Base-by-base conservation (phyloP, 441 rosid genomes). In the Capsella rubella region DNA sequence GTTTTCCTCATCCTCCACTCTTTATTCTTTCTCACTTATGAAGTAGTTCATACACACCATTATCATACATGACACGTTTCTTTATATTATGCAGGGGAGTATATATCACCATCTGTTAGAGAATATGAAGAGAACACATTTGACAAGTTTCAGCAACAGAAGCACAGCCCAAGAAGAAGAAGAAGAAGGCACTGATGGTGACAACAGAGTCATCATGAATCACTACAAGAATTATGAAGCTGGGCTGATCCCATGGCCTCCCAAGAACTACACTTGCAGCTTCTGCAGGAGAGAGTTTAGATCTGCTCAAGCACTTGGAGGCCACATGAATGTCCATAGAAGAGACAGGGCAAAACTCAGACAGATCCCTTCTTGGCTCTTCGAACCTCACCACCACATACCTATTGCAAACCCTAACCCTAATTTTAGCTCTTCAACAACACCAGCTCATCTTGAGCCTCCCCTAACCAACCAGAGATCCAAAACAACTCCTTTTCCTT, bases 271-370 rank as follows among this genome's bases (percentile, higher is more conserved):
- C 69, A 73, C 77, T 16, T 91, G 97, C 66, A 87, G 84, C 81
- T 91, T 87, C 69, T 91, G 97, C 76, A 84, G 82, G 72, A 79
- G 97, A 71, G 88, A 84, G 28, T 91, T 91, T 77, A 86, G 73
- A 83, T 89, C 95, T 21, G 97, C 97, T 80, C 97, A 91, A 84
- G 97, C 94, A 69, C 92, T 91, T 70, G 97, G 97, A 3, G 97
- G 97, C 42, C 97, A 91, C 69, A 91, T 88, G 95, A 88, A 90
- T 72, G 93, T 89, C 40, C 97, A 91, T 71, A 84, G 95, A 71
- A 87, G 91, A 82, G 97, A 91, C 75, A 87, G 97, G 69, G 95
- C 97, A 49, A 87, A 82, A 79, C 74, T 91, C 68, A 84, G 86
- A 57, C 87, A 84, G 75, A 74, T 84, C 28, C 84, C 90, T 76